Conservation (phyloP, 352 stramenopile species). For the Globisporangium carolinianum region DNA sequence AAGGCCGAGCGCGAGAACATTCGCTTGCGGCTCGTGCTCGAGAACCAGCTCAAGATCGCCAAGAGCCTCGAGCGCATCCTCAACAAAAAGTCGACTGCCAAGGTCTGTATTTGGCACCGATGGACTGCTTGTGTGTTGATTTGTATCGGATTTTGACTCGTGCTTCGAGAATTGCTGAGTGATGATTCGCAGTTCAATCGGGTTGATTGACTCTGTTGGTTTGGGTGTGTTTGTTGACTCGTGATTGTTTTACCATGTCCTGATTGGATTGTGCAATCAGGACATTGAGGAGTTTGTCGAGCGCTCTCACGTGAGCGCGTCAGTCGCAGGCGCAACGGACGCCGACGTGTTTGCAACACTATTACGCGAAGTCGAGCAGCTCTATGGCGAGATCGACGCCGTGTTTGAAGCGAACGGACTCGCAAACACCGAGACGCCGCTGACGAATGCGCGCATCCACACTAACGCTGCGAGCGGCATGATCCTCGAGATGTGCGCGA, state of each 20-base stretch:
- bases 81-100: constrained; percentile 6
- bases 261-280: not conserved
- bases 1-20: constrained; percentile 53
- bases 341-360: constrained; percentile 2
- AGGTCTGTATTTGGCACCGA: not conserved
- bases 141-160: too few relatives aligned
- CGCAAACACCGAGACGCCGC: not conserved
- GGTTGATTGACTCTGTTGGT: too few relatives aligned
- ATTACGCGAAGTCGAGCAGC: constrained; percentile 5
- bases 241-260: too few relatives aligned
- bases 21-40: constrained; percentile 39
- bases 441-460: constrained; percentile 2
- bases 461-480: constrained; percentile 3
- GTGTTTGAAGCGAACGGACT: constrained; percentile 7
- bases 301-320: not conserved
- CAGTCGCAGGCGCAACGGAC: not conserved
- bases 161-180: too few relatives aligned
- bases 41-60: constrained; percentile 58
- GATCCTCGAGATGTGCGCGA: constrained; percentile 11
- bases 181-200: too few relatives aligned
- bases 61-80: constrained; percentile 28
- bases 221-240: too few relatives aligned
- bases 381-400: constrained; percentile 5
- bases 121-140: too few relatives aligned
- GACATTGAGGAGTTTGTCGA: constrained; percentile 6